Evolutionary conservation across 805 yeast species (phyloP), one percentile per base, ranked within the genome.

Genomic region (Candida insectorum): DNA sequence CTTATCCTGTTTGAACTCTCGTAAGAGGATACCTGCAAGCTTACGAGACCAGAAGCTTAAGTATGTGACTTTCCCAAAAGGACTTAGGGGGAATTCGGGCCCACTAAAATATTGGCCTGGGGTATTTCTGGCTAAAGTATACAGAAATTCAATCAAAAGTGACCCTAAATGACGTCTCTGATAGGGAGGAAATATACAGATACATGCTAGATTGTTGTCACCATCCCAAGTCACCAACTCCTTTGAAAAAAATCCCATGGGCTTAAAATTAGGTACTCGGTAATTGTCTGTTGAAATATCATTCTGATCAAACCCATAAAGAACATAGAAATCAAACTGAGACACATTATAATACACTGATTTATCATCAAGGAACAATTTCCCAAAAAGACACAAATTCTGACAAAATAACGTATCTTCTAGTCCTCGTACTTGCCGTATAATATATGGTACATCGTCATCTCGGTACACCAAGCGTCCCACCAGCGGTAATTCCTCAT

Each of bases 231-330:
- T 80, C 0, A 83, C 62, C 27, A 82, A 62, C 50, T 93, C 98
- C 47, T 85, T 85, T 10, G 97, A 88, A 51, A 87, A 93, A 52
- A 87, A 93, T 1, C 97, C 98, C 81, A 89, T 80, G 2, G 91
- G 89, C 33, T 62, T 54, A 33, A 39, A 57, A 16, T 32, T 30
- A 16, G 42, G 36, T 15, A 37, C 31, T 10, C 10, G 34, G 17
- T 26, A 26, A 15, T 26, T 29, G 10, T 12, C 24, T 16, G 21
- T 20, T 10, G 18, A 16, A 15, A 31, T 24, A 16, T 28, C 40
- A 16, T 23, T 49, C 2, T 53, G 51, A 16, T 65, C 63, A 2
- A 56, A 56, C 16, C 84, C 81, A 52, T 81, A 85, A 3, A 80
- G 65, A 17, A 87, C 70, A 54, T 79, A 93, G 56, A 87, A 86